Percentiles rank a stretch among this genome's conserved stretches.
Conservation (phyloP, 805 yeast species). For the Wickerhamiella sorbophila region DNA sequence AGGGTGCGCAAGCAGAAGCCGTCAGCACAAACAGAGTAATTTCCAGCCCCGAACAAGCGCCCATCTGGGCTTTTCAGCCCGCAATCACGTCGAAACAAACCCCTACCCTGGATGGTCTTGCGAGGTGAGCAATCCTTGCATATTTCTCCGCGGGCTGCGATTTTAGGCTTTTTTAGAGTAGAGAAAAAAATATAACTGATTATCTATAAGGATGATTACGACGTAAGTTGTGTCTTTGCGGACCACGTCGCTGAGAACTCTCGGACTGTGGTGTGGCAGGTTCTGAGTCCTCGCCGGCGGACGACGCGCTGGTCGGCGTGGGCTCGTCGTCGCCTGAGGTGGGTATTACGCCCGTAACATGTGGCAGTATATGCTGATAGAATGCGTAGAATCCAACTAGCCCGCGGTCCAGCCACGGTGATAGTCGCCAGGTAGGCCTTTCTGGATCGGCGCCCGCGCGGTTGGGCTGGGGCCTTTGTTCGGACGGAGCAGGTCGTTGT, state of each 20-base stretch:
- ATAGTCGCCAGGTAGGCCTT: not conserved
- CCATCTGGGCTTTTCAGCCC: too few species aligned
- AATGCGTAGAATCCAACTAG: not conserved
- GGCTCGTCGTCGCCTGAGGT: too few species aligned
- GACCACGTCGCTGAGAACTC: conserved; percentile 1
- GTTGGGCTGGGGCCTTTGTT: not conserved
- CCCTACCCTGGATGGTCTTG: too few species aligned
- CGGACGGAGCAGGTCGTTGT: not conserved
- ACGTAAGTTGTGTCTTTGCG: not conserved
- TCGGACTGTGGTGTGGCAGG: not conserved
- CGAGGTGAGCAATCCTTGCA: too few species aligned
- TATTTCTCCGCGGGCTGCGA: too few species aligned
- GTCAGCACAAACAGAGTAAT: too few species aligned
- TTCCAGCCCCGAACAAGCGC: too few species aligned
- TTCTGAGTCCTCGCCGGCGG: not conserved
- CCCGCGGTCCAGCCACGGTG: not conserved
- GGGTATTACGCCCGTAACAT: too few species aligned
- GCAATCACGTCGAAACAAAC: too few species aligned
- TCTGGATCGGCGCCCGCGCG: not conserved
- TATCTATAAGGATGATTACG: conserved; percentile 1
- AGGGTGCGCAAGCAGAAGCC: too few species aligned
- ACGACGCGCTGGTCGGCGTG: not conserved
- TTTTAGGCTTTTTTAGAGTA: too few species aligned
- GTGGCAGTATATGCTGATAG: not conserved
- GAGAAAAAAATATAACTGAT: too few species aligned